Evolutionary conservation across 805 yeast species (phyloP), one percentile per base, ranked within the genome.

Genomic region (Pichia membranifaciens): DNA sequence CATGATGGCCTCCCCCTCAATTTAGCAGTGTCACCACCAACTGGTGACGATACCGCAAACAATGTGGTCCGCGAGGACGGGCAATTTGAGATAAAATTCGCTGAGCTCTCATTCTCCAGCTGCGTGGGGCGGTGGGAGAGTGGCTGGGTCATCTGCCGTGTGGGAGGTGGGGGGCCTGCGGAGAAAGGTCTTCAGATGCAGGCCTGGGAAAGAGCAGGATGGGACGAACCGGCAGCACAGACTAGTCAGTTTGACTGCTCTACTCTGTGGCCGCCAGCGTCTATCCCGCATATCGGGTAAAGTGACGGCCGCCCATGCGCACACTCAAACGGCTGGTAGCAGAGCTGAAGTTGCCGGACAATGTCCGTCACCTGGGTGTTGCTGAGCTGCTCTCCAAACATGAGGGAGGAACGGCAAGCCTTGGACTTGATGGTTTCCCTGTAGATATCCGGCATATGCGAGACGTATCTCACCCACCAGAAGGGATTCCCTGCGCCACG

Each of bases 291-390:
- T 7, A 47, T 16, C 6, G 51, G 51, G 17, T 79, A 73, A 12
- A 83, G 60, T 0, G 88, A 76, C 0, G 95, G 95, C 47, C 96
- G 64, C 0, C 95, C 95, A 61, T 87, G 96, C 0, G 96, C 96
- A 68, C 96, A 88, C 47, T 75, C 80, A 53, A 85, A 83, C 0
- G 96, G 95, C 17, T 71, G 62, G 13, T 64, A 55, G 56, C 95
- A 86, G 3, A 45, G 20, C 0, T 68, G 53, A 25, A 87, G 66
- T 1, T 63, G 51, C 1, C 41, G 31, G 0, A 87, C 54, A 20
- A 86, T 55, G 0, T 58, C 38, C 5, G 54, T 50, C 63, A 87
- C 81, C 44, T 81, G 75, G 0, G 44, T 49, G 2, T 37, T 47
- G 0, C 69, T 55, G 38, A 88, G 59, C 1, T 45, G 34, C 38